Base-by-base conservation (phyloP, 331 rosid species). In the Saraca asoca region DNA sequence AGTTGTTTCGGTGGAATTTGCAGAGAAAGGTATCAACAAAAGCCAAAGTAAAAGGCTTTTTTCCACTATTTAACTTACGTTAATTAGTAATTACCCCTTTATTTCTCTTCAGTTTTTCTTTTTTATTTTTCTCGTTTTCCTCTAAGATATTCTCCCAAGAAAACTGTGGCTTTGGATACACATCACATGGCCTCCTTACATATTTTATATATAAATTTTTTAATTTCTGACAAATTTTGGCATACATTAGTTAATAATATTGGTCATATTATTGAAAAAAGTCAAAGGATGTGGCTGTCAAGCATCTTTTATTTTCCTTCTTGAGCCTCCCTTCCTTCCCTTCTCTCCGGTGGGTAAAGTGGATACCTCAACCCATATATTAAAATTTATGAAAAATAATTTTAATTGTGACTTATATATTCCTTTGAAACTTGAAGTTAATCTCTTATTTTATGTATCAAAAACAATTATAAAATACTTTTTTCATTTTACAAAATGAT, bases 31-130 rank as follows among this genome's bases (percentile, higher is more conserved):
- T 58, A 29, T 45, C 55, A 57, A 24, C 50, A 9, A 17, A 54
- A 46, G 70, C 70, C 44, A 6, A 45, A 55, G 51, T 12, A 73
- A 46, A 14, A 7, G 38, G 15, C 66, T 56, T 55, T 64, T 54
- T 19, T 24, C 31, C 34, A 19, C 44, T 9, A 14, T 45, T 62
- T 44, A 9, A 62, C 56, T 29, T 9, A 7, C 31, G 3, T 24
- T 24, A 24, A 24, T n/a, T n/a, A n/a, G 14, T 48, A 64, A 34
- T 33, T 0, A 39, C 16, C 19, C 34, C 6, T 16, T 41, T 41
- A n/a, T 49, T 33, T 8, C 20, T 2, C 12, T 52, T 8, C 5
- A 43, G 9, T 29, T 33, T 54, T 7, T 11, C 48, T 9, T 39
- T 46, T 64, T 33, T 20, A 14, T 60, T 7, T n/a, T 51, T 7